Evolutionary conservation across 2,329 filamentous ascomycete species (phyloP), one percentile per base, ranked within the genome.

Genomic region (Colletotrichum sp.): DNA sequence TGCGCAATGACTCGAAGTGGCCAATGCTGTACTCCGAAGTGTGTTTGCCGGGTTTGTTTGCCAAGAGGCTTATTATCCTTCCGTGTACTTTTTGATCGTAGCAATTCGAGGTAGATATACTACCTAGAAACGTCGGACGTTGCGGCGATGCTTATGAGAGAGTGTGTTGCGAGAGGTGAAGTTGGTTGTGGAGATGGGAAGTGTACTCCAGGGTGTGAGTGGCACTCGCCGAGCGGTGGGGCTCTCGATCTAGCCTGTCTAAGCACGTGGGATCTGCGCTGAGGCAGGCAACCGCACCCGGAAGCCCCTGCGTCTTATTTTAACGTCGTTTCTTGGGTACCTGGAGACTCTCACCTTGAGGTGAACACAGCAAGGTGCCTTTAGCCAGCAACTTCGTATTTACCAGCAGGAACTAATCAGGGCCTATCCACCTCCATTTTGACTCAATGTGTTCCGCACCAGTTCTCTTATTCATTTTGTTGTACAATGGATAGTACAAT

Each of bases 1-100:
- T 72, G 72, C 71, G 71, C 60, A 71, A 63, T 75, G 72, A 75
- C 69, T 72, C 69, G 55, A 28, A n/a, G 21, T 28, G 39, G 32
- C 21, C 32, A 65, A 65, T 13, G 55, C 16, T 59, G n/a, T 52
- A 21, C 44, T 24, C 44, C 44, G 44, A 52, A 52, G 44, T 52
- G 24, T 30, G 44, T 52, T 52, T 52, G 44, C 44, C n/a, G 44
- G 44, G 44, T n/a, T 52, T 52, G 44, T 24, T 52, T 52, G 44
- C 44, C 44, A 13, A 52, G n/a, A 21, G n/a, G n/a, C 10, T 18
- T 52, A 13, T 52, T 52, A 21, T 52, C 10, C 44, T 52, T 52
- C 44, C n/a, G 34, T 44, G 39, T 30, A 60, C 13, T 52, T 52
- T 21, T 13, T 52, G 12, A 21, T 52, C 13, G 44, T 52, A 52